These are phyloP conservation scores for Cyberlindnera euphorbiae DNA, from an alignment of 805 yeast species.

Conservation along the genomic window DNA sequence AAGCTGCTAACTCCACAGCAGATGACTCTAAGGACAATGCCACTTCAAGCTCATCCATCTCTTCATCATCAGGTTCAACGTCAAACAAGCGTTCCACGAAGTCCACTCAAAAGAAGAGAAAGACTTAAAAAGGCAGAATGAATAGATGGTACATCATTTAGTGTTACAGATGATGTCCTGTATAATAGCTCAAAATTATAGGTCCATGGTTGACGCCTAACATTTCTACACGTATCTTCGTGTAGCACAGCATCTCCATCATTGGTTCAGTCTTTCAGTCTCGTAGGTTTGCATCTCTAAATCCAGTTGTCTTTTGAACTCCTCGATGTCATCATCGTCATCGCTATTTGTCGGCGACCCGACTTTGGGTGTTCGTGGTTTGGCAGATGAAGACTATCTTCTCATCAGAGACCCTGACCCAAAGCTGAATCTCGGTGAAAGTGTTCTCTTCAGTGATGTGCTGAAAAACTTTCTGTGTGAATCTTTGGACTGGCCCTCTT, in stretches of 20 bases:
- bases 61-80: background rate
- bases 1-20: no score
- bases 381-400: constrained; percentile 2
- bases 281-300: constrained; percentile 23
- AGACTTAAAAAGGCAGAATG: constrained; percentile 3
- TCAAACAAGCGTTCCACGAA: background rate
- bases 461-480: constrained; percentile 9
- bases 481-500: background rate
- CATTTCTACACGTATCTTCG: no score
- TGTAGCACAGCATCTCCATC: no score
- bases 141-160: background rate
- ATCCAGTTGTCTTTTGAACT: constrained; percentile 20
- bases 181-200: no score
- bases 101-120: constrained; percentile 12
- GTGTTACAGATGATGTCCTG: no score
- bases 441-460: constrained; percentile 16
- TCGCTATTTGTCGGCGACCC: background rate
- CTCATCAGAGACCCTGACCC: background rate
- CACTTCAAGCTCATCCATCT: background rate
- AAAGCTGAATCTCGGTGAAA: constrained; percentile 20
- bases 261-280: constrained; percentile 12
- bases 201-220: no score
- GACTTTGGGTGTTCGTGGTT: background rate
- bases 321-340: constrained; percentile 21
- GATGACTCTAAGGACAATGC: constrained; percentile 16